A percentile compares a stretch with the other conserved stretches of the same genome.
Evolutionary conservation across 2,329 filamentous ascomycete genomes (phyloP).

Genomic region (Penicillium sp.): DNA sequence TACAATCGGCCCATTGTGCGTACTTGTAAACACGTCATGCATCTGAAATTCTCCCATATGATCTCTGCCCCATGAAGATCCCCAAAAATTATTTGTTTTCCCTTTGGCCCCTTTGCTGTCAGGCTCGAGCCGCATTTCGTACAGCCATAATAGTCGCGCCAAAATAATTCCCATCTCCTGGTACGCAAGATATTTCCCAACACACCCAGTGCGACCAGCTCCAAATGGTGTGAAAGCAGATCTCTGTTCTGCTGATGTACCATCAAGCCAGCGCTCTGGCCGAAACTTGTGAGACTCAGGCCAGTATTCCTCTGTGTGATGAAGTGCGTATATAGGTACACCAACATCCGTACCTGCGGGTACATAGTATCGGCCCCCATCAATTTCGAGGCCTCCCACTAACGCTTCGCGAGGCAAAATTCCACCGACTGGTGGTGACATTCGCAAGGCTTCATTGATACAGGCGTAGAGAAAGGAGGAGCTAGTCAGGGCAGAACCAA

Average conservation of each 20-base stretch:
- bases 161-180: slow-evolving; percentile 25
- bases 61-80: background rate
- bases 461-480: slow-evolving; percentile 46
- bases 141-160: slow-evolving; percentile 13
- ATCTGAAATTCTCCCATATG: background rate
- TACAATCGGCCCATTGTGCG: background rate
- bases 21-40: background rate
- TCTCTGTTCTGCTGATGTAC: slow-evolving; percentile 6
- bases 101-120: too few species aligned
- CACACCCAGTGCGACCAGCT: slow-evolving; percentile 25
- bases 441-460: slow-evolving; percentile 40
- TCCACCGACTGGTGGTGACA: slow-evolving; percentile 31
- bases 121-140: background rate
- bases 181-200: slow-evolving; percentile 28
- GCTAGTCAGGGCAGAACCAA: slow-evolving; percentile 32
- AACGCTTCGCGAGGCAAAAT: slow-evolving; percentile 33
- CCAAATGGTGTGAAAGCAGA: slow-evolving; percentile 25
- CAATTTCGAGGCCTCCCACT: slow-evolving; percentile 31
- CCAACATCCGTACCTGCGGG: slow-evolving; percentile 35
- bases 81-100: too few species aligned
- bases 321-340: slow-evolving; percentile 34
- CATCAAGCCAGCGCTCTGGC: slow-evolving; percentile 39
- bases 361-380: slow-evolving; percentile 25
- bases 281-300: slow-evolving; percentile 30
- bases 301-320: slow-evolving; percentile 35